Base-by-base conservation (phyloP, 257 asterid species). In the Verbascum thapsus region DNA sequence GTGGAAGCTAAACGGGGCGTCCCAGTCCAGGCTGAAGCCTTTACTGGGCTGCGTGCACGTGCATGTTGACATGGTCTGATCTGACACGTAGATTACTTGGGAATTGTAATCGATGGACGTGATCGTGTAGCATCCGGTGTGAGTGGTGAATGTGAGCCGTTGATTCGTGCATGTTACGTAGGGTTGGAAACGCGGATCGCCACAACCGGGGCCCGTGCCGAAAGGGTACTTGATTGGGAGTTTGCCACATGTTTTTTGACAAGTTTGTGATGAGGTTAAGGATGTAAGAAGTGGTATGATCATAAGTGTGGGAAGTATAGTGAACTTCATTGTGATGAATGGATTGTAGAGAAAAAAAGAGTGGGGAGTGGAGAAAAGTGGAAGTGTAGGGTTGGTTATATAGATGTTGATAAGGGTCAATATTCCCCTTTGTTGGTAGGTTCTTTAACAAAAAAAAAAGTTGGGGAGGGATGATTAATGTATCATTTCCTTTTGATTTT, bases 1-100 rank as follows among this genome's bases (percentile, higher is more conserved):
- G 1, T 77, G 79, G 73, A 91, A 91, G 61, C 66, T 47, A 50
- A 88, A 85, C 4, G 96, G 96, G 13, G 94, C 95, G 53, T 86
- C 74, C 81, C 82, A 85, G 68, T 86, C 83, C 98, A 91, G 3
- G 98, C 84, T 6, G 98, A 2, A 91, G 71, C 98, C 98, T 72
- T 58, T 74, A 75, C 90, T 88, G 32, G 91, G 91, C 61, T 67
- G 91, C 1, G 80, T 69, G 78, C 91, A 88, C 15, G 87, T 66
- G 61, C 98, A 91, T 3, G 98, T 86, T 6, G 98, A 91, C 78
- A 91, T 83, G 64, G 96, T 72, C 32, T 91, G 87, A 66, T 91
- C 96, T 6, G 75, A 73, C 18, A 91, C 78, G 83, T 75, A 81
- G 6, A 88, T 69, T 19, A 83, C 54, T 71, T 88, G 83, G 71